Percentiles rank a stretch among this genome's conserved stretches.
phyloP scores from a whole-genome alignment of 441 rosid genomes.

The Erodium texanum region DNA sequence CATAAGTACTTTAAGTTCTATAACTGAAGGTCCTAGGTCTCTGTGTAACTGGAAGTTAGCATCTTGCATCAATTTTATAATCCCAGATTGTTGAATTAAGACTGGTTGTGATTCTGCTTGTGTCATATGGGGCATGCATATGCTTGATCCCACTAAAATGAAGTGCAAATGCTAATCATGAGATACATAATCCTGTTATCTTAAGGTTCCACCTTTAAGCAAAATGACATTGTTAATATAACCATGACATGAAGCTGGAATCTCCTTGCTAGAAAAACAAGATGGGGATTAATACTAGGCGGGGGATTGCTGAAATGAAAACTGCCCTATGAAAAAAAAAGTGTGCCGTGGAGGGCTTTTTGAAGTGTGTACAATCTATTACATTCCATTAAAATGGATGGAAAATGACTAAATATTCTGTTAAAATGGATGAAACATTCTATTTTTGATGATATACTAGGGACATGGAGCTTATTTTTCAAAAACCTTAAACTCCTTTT shows the following conservation, averaged over 20 bases:
- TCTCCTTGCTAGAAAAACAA: neutral
- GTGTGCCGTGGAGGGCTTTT: too few relatives aligned
- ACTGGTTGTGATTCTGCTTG: neutral
- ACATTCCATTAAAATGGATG: too few relatives aligned
- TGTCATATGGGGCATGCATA: neutral
- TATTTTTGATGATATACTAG: too few relatives aligned
- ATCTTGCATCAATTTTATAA: neutral
- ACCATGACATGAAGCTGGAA: neutral
- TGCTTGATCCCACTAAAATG: conserved; percentile 1
- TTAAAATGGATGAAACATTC: too few relatives aligned
- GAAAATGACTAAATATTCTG: too few relatives aligned
- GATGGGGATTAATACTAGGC: too few relatives aligned
- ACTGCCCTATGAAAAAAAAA: too few relatives aligned
- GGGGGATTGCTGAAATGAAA: too few relatives aligned
- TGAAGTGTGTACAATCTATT: too few relatives aligned
- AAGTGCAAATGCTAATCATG: neutral
- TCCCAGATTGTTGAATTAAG: neutral
- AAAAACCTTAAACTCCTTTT: too few relatives aligned
- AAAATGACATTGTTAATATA: neutral
- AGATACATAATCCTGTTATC: neutral
- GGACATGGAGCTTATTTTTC: too few relatives aligned
- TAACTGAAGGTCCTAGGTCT: neutral
- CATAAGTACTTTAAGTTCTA: neutral
- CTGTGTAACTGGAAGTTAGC: neutral
- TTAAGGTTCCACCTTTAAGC: neutral